phyloP scores from a whole-genome alignment of 139 green algal genomes.

The Chlamydomonas sp. region DNA sequence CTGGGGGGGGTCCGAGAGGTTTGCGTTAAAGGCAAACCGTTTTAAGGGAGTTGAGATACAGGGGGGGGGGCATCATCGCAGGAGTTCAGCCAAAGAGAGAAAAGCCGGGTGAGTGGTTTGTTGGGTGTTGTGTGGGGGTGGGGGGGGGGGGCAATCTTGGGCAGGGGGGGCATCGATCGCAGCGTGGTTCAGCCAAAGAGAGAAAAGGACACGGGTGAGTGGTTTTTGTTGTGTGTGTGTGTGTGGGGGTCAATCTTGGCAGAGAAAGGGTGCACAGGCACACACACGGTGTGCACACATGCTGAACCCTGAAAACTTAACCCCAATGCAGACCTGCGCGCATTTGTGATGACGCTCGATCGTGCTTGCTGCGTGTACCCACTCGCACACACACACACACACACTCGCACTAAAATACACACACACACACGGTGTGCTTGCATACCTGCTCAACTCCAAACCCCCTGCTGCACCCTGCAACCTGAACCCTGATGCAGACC shows the following conservation, averaged over 20 bases:
- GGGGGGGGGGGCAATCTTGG: constrained; percentile 20
- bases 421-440: too few species aligned
- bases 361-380: background rate
- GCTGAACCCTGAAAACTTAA: background rate
- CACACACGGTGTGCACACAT: background rate
- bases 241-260: too few species aligned
- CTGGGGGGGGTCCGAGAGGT: too few species aligned
- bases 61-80: too few species aligned
- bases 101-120: too few species aligned
- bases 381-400: background rate
- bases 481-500: constrained; percentile 24
- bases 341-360: background rate
- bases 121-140: too few species aligned
- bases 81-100: too few species aligned
- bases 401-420: background rate
- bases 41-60: too few species aligned
- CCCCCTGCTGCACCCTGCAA: background rate
- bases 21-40: too few species aligned
- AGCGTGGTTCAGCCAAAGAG: constrained; percentile 44
- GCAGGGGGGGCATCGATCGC: constrained; percentile 78
- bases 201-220: too few species aligned
- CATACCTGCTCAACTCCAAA: too few species aligned
- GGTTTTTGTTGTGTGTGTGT: too few species aligned
- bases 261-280: constrained; percentile 26
- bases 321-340: background rate